Evolutionary conservation across 495 filamentous ascomycete genomes (phyloP).

Genomic region (Aspergillus leporis): DNA sequence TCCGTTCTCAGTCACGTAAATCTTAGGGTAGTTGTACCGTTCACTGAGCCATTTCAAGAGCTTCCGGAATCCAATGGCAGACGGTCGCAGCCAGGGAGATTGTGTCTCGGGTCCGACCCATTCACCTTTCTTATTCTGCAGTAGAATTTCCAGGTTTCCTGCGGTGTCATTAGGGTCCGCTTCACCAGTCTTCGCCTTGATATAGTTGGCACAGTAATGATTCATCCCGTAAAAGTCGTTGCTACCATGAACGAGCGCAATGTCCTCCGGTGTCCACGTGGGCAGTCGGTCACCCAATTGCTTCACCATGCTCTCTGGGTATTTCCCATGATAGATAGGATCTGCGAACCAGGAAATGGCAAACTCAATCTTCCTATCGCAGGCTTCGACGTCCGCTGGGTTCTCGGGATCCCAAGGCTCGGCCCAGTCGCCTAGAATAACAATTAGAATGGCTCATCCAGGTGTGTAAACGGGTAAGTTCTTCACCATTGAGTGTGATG

Average conservation of each 20-base stretch:
- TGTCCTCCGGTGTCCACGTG: constrained; percentile 62
- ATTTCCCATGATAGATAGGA: constrained; percentile 73
- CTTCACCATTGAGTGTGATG: constrained; percentile 54
- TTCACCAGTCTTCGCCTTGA: constrained; percentile 64
- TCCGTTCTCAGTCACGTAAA: constrained; percentile 83
- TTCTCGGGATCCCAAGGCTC: constrained; percentile 55
- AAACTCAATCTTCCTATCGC: constrained; percentile 54
- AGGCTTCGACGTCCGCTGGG: constrained; percentile 50
- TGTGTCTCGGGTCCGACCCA: constrained; percentile 74
- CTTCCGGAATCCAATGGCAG: constrained; percentile 70
- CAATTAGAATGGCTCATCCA: neutral
- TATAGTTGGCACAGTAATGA: constrained; percentile 82
- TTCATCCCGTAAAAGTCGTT: constrained; percentile 88
- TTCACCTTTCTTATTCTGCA: constrained; percentile 66
- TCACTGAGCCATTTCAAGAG: constrained; percentile 78
- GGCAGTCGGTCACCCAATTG: constrained; percentile 72
- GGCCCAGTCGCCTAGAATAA: constrained; percentile 57
- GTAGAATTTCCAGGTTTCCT: constrained; percentile 68
- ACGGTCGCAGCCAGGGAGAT: constrained; percentile 72
- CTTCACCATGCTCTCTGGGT: constrained; percentile 73
- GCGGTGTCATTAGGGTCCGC: constrained; percentile 64
- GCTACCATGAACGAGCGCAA: constrained; percentile 67
- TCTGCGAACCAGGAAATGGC: constrained; percentile 65
- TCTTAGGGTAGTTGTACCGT: constrained; percentile 69
- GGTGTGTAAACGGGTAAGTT: neutral